phyloP scores from a whole-genome alignment of 2,329 filamentous ascomycete species.

The Colletotrichum abscissum region DNA sequence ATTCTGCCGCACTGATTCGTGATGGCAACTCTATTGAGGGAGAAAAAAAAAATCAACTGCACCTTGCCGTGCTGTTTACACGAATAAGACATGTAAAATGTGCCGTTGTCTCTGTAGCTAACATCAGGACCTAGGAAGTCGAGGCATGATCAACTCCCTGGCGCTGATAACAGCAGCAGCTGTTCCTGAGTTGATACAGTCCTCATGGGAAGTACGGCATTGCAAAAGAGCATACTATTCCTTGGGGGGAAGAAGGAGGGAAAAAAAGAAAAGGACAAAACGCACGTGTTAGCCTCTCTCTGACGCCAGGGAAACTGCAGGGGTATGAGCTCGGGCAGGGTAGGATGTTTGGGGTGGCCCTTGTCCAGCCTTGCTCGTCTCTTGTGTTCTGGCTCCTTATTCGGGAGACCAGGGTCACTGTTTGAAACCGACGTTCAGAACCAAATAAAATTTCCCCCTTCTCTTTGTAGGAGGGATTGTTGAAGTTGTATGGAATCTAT shows the following conservation, averaged over 20 bases:
- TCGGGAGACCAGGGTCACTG: slow-evolving; percentile 6
- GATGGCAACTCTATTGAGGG: neutral
- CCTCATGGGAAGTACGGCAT: neutral
- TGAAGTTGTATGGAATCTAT: neutral
- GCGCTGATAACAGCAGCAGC: too few species aligned
- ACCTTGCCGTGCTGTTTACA: neutral
- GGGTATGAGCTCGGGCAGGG: slow-evolving; percentile 27
- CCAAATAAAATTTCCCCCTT: neutral
- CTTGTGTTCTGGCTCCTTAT: slow-evolving; percentile 8
- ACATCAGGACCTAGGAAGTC: neutral
- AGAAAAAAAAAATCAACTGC: neutral
- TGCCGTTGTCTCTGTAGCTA: neutral
- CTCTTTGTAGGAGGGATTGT: neutral
- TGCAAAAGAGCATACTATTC: neutral
- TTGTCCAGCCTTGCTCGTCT: slow-evolving; percentile 23
- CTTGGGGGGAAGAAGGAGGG: neutral
- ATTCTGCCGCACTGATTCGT: slow-evolving; percentile 7
- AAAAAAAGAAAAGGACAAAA: neutral
- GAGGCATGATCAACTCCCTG: neutral
- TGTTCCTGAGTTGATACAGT: neutral
- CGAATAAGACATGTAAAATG: neutral
- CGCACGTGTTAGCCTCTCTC: slow-evolving; percentile 28
- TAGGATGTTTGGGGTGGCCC: slow-evolving; percentile 21
- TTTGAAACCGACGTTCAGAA: slow-evolving; percentile 30
- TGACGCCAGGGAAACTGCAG: slow-evolving; percentile 24